Evolutionary conservation across 768 basidiomycete species (phyloP).

Genomic region (Leccinum olivaceopallidum): DNA sequence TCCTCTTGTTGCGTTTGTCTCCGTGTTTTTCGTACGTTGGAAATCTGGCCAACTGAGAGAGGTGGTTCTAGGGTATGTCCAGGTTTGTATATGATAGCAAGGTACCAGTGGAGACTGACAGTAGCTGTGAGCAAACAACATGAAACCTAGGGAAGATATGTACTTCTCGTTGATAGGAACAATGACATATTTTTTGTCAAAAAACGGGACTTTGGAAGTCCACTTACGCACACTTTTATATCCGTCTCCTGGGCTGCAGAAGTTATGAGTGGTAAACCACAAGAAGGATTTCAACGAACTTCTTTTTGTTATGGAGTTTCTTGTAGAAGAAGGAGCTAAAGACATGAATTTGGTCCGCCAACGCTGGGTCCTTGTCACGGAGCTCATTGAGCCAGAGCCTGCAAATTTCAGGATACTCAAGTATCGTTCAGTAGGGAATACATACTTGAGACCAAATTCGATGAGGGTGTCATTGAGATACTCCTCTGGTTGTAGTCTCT

Average conservation of each 20-base stretch:
- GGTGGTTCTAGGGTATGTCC: constrained; percentile 54
- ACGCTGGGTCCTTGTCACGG: constrained; percentile 51
- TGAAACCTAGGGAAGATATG: constrained; percentile 21
- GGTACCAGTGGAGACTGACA: constrained; percentile 91
- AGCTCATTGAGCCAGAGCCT: constrained; percentile 74
- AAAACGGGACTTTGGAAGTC: constrained; percentile 88
- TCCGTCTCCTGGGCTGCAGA: constrained; percentile 53
- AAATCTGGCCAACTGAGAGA: constrained; percentile 31
- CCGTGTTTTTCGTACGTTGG: constrained; percentile 21
- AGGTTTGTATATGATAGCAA: constrained; percentile 90
- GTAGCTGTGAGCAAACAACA: constrained; percentile 7
- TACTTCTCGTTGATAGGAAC: constrained; percentile 98
- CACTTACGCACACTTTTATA: constrained; percentile 90
- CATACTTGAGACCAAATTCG: constrained; percentile 93
- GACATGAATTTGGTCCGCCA: constrained; percentile 78
- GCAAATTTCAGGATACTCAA: constrained; percentile 7
- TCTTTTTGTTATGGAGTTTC: constrained; percentile 70
- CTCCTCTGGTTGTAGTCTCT: constrained; percentile 73
- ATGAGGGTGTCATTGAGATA: constrained; percentile 96
- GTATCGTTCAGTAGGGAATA: constrained; percentile 5
- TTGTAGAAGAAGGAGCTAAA: constrained; percentile 99
- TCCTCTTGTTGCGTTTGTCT: constrained; percentile 21
- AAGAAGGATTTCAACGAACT: constrained; percentile 37
- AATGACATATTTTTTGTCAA: constrained; percentile 89
- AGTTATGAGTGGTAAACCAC: constrained; percentile 11